phyloP scores from a whole-genome alignment of 306 rosid species.

The Rosa multiflora region DNA sequence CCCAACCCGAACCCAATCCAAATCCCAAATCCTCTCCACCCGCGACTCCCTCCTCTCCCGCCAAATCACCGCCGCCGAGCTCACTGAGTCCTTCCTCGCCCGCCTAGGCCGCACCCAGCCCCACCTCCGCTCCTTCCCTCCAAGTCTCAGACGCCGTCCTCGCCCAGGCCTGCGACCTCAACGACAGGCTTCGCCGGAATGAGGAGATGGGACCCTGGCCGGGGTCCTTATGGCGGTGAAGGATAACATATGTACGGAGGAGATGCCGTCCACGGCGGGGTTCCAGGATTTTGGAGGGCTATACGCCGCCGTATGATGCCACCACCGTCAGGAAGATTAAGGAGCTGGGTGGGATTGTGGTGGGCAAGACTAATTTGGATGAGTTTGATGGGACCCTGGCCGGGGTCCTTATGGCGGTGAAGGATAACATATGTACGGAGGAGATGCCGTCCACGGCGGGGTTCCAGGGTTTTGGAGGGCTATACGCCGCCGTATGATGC shows the following conservation, averaged over 20 bases:
- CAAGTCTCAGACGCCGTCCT: slow-evolving; percentile 58
- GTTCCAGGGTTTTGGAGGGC: slow-evolving; percentile 63
- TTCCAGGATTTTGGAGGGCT: slow-evolving; percentile 69
- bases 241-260: slow-evolving; percentile 87
- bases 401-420: slow-evolving; percentile 80
- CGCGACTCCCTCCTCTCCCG: slow-evolving; percentile 82
- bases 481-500: slow-evolving; percentile 90
- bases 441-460: slow-evolving; percentile 93
- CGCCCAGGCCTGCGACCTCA: slow-evolving; percentile 52
- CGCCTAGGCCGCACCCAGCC: slow-evolving; percentile 77
- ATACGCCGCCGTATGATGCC: slow-evolving; percentile 85
- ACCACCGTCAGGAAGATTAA: slow-evolving; percentile 72
- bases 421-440: slow-evolving; percentile 86
- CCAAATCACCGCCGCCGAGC: slow-evolving; percentile 57
- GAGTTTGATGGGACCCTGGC: slow-evolving; percentile 79
- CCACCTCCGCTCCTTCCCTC: slow-evolving; percentile 67
- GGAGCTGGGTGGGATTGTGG: slow-evolving; percentile 34
- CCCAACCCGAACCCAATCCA: slow-evolving; percentile 47
- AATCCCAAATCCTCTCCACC: slow-evolving; percentile 69
- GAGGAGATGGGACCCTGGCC: slow-evolving; percentile 76
- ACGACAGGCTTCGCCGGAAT: slow-evolving; percentile 43
- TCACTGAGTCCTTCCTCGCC: slow-evolving; percentile 55
- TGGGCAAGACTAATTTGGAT: no score
- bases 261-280: slow-evolving; percentile 88
- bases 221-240: slow-evolving; percentile 85